Conservation (phyloP, 139 green algal species). For the Chlamydomonas asymmetrica region DNA sequence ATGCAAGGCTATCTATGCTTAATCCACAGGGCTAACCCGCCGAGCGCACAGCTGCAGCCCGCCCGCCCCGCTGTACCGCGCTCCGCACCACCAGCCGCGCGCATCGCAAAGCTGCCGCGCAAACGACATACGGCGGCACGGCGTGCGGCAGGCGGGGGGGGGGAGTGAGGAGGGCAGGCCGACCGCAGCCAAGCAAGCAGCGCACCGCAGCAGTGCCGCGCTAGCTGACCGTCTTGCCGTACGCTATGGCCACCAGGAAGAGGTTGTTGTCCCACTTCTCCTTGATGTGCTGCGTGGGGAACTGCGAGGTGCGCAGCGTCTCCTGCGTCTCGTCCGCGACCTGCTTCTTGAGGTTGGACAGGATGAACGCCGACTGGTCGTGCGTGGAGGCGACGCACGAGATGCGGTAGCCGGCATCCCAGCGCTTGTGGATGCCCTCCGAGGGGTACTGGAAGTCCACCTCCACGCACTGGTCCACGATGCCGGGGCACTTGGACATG, state of each 20-base stretch:
- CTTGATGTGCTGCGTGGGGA: conserved; percentile 94
- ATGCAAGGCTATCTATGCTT: too few species aligned
- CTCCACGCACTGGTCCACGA: conserved; percentile 93
- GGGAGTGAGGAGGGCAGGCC: too few species aligned
- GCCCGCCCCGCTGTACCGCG: too few species aligned
- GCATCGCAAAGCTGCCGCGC: too few species aligned
- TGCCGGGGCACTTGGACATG: conserved; percentile 94
- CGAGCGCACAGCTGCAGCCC: too few species aligned
- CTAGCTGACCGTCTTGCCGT: conserved; percentile 38
- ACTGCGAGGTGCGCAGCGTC: conserved; percentile 92
- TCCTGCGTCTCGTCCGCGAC: conserved; percentile 84
- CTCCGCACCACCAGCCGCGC: too few species aligned
- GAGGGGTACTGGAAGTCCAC: conserved; percentile 98
- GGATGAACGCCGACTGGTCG: conserved; percentile 74
- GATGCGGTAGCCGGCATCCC: conserved; percentile 95
- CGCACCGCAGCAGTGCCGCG: too few species aligned
- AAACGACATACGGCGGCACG: too few species aligned
- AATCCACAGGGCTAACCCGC: too few species aligned
- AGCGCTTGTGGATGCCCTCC: conserved; percentile 97
- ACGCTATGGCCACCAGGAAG: conserved; percentile 23
- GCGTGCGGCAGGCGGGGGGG: too few species aligned
- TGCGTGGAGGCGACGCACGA: conserved; percentile 89
- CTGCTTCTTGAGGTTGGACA: conserved; percentile 70
- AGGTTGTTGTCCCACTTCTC: conserved; percentile 87
- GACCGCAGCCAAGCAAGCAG: too few species aligned